phyloP scores from a whole-genome alignment of 805 yeast species.

The Nakazawaea wyomingensis region DNA sequence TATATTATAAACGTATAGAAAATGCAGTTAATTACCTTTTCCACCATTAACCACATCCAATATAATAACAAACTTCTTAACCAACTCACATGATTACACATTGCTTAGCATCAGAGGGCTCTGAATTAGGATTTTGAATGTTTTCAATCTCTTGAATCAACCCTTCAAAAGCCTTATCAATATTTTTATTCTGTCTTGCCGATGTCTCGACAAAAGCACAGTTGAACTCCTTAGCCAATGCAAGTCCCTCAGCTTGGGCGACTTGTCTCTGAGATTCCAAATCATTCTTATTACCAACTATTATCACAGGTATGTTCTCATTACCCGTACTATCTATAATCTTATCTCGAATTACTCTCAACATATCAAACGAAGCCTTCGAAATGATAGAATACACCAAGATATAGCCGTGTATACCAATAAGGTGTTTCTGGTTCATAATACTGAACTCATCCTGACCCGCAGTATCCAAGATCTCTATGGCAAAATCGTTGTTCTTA shows the following conservation, averaged over 20 bases:
- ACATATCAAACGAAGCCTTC: slow-evolving; percentile 69
- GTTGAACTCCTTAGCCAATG: slow-evolving; percentile 37
- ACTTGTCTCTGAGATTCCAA: slow-evolving; percentile 54
- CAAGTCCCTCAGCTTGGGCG: slow-evolving; percentile 43
- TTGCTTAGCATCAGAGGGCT: slow-evolving; percentile 36
- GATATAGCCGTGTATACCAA: slow-evolving; percentile 80
- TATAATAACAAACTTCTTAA: background rate
- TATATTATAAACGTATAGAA: background rate
- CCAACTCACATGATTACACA: slow-evolving; percentile 43
- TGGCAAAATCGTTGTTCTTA: slow-evolving; percentile 69
- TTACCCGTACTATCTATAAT: slow-evolving; percentile 61
- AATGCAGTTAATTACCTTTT: too few relatives aligned
- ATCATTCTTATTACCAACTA: slow-evolving; percentile 50
- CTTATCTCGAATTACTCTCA: slow-evolving; percentile 76
- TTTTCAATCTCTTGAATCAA: slow-evolving; percentile 59
- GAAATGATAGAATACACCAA: slow-evolving; percentile 80
- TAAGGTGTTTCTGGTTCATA: slow-evolving; percentile 70
- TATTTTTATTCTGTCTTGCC: slow-evolving; percentile 41
- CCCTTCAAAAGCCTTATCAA: slow-evolving; percentile 50
- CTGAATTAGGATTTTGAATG: slow-evolving; percentile 47
- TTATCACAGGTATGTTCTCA: slow-evolving; percentile 42
- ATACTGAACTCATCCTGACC: slow-evolving; percentile 89
- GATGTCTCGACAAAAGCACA: slow-evolving; percentile 45
- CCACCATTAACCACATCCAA: too few relatives aligned
- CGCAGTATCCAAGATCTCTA: slow-evolving; percentile 87